phyloP scores from a whole-genome alignment of 495 filamentous ascomycete species.

The Chaetomium tenue region DNA sequence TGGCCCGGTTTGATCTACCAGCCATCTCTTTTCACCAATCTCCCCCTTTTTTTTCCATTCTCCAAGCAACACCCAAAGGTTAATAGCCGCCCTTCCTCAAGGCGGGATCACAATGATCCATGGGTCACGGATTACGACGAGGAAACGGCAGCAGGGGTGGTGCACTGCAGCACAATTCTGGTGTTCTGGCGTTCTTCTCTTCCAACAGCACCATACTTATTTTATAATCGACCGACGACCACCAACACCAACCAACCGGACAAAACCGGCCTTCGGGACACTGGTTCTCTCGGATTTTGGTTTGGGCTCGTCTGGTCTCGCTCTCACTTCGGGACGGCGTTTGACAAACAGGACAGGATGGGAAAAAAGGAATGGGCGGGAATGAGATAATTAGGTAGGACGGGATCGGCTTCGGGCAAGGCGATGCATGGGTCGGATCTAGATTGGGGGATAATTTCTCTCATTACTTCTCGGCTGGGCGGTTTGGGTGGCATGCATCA shows the following conservation, averaged over 20 bases:
- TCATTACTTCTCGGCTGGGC: no score
- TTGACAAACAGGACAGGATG: neutral
- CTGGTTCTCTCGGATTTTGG: no score
- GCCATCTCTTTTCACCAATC: neutral
- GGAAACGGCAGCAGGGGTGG: no score
- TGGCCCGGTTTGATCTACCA: neutral
- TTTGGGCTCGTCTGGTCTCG: no score
- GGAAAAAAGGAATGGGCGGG: neutral
- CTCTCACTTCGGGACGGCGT: neutral
- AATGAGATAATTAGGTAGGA: neutral
- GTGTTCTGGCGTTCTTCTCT: neutral
- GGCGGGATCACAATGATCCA: neutral
- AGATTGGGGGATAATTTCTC: neutral
- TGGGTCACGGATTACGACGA: neutral
- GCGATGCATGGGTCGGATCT: constrained; percentile 1
- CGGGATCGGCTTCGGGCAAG: neutral
- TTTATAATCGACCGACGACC: no score
- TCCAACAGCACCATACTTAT: neutral
- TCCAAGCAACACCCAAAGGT: neutral
- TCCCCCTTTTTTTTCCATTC: neutral
- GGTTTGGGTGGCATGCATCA: constrained; percentile 1
- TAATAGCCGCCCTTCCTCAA: no score
- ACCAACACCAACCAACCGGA: neutral
- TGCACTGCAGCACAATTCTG: neutral
- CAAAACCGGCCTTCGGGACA: no score